Evolutionary conservation across 345 rosid genomes (phyloP).

Genomic region (Eutrema japonicum): DNA sequence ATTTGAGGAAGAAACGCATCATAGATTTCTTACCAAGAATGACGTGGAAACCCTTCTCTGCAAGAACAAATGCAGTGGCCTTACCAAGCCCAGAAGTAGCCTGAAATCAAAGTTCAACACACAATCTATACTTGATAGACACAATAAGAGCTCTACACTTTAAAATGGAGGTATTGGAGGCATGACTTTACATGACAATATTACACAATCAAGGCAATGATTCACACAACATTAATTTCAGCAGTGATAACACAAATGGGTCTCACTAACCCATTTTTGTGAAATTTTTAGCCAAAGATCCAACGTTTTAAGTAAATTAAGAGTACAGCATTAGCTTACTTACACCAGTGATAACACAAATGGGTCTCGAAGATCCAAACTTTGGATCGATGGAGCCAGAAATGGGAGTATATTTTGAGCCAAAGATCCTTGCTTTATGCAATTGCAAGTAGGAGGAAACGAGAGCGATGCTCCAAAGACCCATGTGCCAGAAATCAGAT

Average conservation of each 20-base stretch:
- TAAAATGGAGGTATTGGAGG: neutral
- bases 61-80: slow-evolving; percentile 71
- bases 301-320: slow-evolving; percentile 14
- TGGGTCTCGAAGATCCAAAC: slow-evolving; percentile 44
- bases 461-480: slow-evolving; percentile 60
- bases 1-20: neutral
- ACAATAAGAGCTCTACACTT: neutral
- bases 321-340: slow-evolving; percentile 25
- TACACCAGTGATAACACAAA: slow-evolving; percentile 82
- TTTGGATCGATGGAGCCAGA: slow-evolving; percentile 40
- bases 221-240: neutral
- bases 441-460: slow-evolving; percentile 58
- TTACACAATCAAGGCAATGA: slow-evolving; percentile 8
- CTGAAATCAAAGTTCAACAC: slow-evolving; percentile 44
- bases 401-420: slow-evolving; percentile 34
- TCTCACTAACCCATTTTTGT: neutral
- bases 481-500: slow-evolving; percentile 68
- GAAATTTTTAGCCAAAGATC: neutral
- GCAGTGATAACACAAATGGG: neutral
- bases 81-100: slow-evolving; percentile 82
- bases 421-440: slow-evolving; percentile 46
- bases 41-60: slow-evolving; percentile 66
- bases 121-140: neutral
- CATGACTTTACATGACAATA: neutral
- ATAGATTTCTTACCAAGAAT: slow-evolving; percentile 60